Evolutionary conservation across 176 grass and related monocot genomes (phyloP), one percentile per base, ranked within the genome.

Genomic region (Secale cereale): DNA sequence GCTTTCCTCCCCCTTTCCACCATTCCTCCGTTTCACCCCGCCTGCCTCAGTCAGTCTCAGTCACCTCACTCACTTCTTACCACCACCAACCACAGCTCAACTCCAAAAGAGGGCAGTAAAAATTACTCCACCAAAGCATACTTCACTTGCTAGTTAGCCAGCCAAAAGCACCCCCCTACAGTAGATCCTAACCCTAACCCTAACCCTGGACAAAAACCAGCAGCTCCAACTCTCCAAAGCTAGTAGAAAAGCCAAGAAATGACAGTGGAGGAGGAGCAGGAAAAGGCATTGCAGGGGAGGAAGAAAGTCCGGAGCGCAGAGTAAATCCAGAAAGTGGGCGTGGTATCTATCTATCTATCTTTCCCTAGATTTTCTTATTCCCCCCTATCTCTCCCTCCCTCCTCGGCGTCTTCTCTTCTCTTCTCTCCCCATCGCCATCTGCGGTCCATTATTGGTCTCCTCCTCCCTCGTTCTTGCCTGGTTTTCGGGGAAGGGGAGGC

Each of bases 261-360:
- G 26, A 28, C 25, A 46, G 36, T 13, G 57, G 9, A 37, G 40
- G 70, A 68, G 40, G 14, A 63, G 16, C 39, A 40, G 37, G 40
- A 15, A 29, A 30, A 32, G 17, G 10, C 52, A 37, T 28, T 4
- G 19, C 16, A 50, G 25, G 29, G 27, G 15, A n/a, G 59, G 74
- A 79, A n/a, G 33, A 83, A 86, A 91, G 85, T 70, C 37, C 48
- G 84, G 74, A 35, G 78, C 43, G 59, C 20, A 79, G 83, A 71
- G 89, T 90, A 90, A 91, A 91, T 84, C 85, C 39, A 81, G 75
- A 80, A 84, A 87, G 89, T 87, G 89, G 89, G 85, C 9, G 85
- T 56, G 85, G 81, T 77, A 91, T 87, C 52, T 56, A 56, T 54
- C 50, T 54, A 54, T 52, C 48, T 19, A 19, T 52, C 52, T 87